Conservation (phyloP, 2,329 filamentous ascomycete genomes). For the Pseudocercospora ulei region DNA sequence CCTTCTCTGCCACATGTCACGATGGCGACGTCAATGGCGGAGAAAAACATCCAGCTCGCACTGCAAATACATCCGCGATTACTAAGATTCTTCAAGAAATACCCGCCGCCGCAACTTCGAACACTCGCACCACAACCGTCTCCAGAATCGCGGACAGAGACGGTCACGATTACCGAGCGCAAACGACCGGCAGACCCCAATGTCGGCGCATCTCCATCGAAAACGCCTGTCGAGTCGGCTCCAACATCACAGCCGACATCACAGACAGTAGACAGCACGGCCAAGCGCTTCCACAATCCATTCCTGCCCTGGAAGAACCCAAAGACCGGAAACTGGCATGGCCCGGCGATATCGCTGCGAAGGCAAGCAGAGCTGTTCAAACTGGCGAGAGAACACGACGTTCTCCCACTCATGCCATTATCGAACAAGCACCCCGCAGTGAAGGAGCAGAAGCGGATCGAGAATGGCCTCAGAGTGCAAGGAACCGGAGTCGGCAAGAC, state of each 20-base stretch:
- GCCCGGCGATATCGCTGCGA: slow-evolving; percentile 71
- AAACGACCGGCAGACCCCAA: slow-evolving; percentile 39
- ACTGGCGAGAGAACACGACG: slow-evolving; percentile 54
- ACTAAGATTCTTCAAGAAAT: slow-evolving; percentile 77
- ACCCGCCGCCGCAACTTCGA: slow-evolving; percentile 54
- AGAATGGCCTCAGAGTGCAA: slow-evolving; percentile 74
- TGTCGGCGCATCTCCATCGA: slow-evolving; percentile 30
- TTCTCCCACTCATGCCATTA: slow-evolving; percentile 32
- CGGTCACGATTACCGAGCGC: slow-evolving; percentile 39
- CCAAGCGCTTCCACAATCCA: slow-evolving; percentile 50
- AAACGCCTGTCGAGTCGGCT: slow-evolving; percentile 35
- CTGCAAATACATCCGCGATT: slow-evolving; percentile 67
- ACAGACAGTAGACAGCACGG: slow-evolving; percentile 27
- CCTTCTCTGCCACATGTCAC: slow-evolving; percentile 9
- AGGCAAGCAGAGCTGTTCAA: slow-evolving; percentile 87
- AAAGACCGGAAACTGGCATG: slow-evolving; percentile 69
- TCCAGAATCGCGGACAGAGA: slow-evolving; percentile 21
- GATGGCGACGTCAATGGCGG: slow-evolving; percentile 18
- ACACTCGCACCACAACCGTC: slow-evolving; percentile 21
- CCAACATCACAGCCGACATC: slow-evolving; percentile 14
- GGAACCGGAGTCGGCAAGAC: slow-evolving; percentile 77
- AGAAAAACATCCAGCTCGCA: slow-evolving; percentile 49
- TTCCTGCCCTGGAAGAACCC: slow-evolving; percentile 74
- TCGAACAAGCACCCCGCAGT: slow-evolving; percentile 43
- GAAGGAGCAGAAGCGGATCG: slow-evolving; percentile 60